Evolutionary conservation across 1,284 basidiomycete genomes (phyloP).

Genomic region (Porogramme epimiltina): DNA sequence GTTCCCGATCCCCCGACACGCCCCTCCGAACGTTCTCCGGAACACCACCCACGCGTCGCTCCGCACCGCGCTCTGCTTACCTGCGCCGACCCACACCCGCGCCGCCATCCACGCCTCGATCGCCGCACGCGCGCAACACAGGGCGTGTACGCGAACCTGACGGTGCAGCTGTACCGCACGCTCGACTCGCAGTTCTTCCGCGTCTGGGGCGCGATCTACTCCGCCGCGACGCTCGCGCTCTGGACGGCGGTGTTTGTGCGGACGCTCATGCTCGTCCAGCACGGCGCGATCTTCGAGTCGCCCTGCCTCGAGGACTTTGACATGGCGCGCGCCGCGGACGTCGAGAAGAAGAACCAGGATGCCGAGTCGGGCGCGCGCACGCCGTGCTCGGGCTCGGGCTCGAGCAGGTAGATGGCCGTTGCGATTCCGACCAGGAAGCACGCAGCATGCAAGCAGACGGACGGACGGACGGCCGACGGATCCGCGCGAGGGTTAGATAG

Average conservation of each 20-base stretch:
- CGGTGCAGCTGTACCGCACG: constrained; percentile 43
- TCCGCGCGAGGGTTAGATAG: too few relatives aligned
- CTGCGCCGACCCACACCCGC: neutral
- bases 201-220: constrained; percentile 28
- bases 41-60: too few relatives aligned
- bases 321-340: constrained; percentile 6
- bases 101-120: too few relatives aligned
- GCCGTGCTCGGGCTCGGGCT: neutral
- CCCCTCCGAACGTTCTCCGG: neutral
- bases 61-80: too few relatives aligned
- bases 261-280: constrained; percentile 36
- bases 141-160: constrained; percentile 48
- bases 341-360: constrained; percentile 3
- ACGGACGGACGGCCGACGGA: too few relatives aligned
- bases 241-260: constrained; percentile 46
- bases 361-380: neutral
- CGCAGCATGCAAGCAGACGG: too few relatives aligned
- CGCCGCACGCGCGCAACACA: constrained; percentile 1
- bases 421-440: too few relatives aligned
- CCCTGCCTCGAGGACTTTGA: constrained; percentile 35
- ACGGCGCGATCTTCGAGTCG: constrained; percentile 46
- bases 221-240: constrained; percentile 31
- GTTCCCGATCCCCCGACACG: neutral
- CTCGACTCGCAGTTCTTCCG: constrained; percentile 40
- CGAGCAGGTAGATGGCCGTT: too few relatives aligned